Base-by-base conservation (phyloP, 1,284 basidiomycete genomes). In the Naganishia cerealis region DNA sequence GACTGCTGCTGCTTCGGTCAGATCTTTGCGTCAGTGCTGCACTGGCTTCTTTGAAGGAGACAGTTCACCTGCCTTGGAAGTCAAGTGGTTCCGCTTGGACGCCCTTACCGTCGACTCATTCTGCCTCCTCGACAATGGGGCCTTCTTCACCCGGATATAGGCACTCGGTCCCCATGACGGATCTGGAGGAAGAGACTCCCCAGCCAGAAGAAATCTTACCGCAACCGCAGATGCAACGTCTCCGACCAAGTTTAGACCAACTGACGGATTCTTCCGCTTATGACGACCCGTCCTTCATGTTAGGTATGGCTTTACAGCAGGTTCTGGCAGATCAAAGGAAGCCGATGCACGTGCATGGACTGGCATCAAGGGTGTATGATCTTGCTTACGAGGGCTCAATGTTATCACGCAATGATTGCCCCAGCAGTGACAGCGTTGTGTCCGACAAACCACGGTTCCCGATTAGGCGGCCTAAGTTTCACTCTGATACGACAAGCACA, bases 1-100 rank as follows among this genome's bases (percentile, higher is more conserved):
- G 26, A 18, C 75, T 72, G 42, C 39, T 42, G 33, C n/a, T 43
- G 24, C 7, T 48, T 16, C 21, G 36, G 50, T 3, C 73, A 94
- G 92, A 95, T 81, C 81, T 94, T 33, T 93, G 91, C 77, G 92
- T 95, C 39, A 87, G 90, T 59, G 91, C 92, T 21, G 92, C 91
- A 15, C 82, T 94, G 58, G 90, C 92, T 73, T 88, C 92, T 13
- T 88, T 94, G 63, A 95, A 95, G 78, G 91, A 94, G 74, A 83
- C 84, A 16, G 85, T 93, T 21, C 80, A 84, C 1, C 84, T 94
- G 50, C 92, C 92, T 21, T 95, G 92, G 90, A 77, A 67, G 29
- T 72, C 54, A n/a, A 52, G n/a, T 9, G 48, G 29, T 26, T 29
- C 61, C 13, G 10, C 61, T 16, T 54, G 61, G 61, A 40, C 50